These are phyloP conservation scores for Boletus patriciae DNA, from an alignment of 768 basidiomycete species.

Conservation along the genomic window DNA sequence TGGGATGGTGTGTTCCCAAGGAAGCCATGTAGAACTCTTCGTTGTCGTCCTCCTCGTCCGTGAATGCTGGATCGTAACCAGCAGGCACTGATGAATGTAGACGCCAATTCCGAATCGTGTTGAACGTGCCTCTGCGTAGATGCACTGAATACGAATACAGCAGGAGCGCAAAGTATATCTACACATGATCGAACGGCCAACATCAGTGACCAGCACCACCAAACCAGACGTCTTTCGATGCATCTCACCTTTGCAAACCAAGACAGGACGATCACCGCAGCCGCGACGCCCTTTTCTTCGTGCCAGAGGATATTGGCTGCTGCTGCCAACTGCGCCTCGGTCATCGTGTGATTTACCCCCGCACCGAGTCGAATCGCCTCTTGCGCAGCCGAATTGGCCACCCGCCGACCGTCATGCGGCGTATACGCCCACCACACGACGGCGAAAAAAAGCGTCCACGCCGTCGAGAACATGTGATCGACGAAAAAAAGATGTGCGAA, in stretches of 20 bases:
- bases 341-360: slow-evolving; percentile 52
- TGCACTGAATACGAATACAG: slow-evolving; percentile 94
- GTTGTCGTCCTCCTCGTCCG: slow-evolving; percentile 62
- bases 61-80: slow-evolving; percentile 30
- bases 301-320: slow-evolving; percentile 88
- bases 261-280: slow-evolving; percentile 71
- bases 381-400: slow-evolving; percentile 85
- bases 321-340: slow-evolving; percentile 60
- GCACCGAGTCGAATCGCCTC: slow-evolving; percentile 73
- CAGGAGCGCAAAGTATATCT: slow-evolving; percentile 90
- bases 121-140: slow-evolving; percentile 88
- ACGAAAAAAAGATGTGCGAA: slow-evolving; percentile 91
- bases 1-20: slow-evolving; percentile 45
- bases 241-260: slow-evolving; percentile 83
- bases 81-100: slow-evolving; percentile 16
- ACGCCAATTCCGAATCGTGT: slow-evolving; percentile 58
- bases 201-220: background rate
- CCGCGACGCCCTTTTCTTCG: slow-evolving; percentile 82
- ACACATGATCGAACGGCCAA: slow-evolving; percentile 2
- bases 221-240: background rate
- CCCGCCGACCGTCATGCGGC: slow-evolving; percentile 84
- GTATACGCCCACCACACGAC: slow-evolving; percentile 89
- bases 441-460: slow-evolving; percentile 92
- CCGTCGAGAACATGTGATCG: slow-evolving; percentile 87
- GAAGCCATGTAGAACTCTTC: slow-evolving; percentile 72